Conservation (phyloP, 805 yeast species). For the Teunomyces lycoperdinae region DNA sequence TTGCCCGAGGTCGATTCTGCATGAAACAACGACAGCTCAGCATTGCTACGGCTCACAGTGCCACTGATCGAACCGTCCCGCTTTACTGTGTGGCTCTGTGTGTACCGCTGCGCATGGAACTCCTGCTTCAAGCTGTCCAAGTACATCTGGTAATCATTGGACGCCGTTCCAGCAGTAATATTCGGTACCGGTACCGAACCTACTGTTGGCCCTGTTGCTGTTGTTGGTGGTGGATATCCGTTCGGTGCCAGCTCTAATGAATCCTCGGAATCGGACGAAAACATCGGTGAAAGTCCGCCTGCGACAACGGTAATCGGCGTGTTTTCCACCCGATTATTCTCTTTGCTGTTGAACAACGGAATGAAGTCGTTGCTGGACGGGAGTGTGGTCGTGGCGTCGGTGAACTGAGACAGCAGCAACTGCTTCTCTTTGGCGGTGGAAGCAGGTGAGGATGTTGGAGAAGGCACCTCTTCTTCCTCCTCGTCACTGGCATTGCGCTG, state of each 20-base stretch:
- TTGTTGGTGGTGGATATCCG: background rate
- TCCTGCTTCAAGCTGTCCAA: slow-evolving; percentile 8
- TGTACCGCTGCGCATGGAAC: background rate
- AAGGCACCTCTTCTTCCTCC: slow-evolving; percentile 5
- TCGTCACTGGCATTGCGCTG: background rate
- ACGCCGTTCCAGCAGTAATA: background rate
- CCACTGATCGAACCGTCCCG: background rate
- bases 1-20: background rate
- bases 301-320: background rate
- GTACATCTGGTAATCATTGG: slow-evolving; percentile 19
- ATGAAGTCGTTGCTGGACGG: slow-evolving; percentile 3
- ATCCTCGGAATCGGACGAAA: slow-evolving; percentile 1
- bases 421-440: slow-evolving; percentile 11
- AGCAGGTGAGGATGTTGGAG: slow-evolving; percentile 13
- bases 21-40: background rate
- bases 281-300: background rate
- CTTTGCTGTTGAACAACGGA: slow-evolving; percentile 2
- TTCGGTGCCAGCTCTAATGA: background rate
- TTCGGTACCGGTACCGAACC: background rate
- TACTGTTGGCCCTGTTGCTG: background rate
- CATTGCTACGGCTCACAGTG: slow-evolving; percentile 1
- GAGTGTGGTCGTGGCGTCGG: background rate
- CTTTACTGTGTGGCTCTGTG: background rate
- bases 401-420: slow-evolving; percentile 5
- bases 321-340: background rate